A percentile compares a stretch with the other conserved stretches of the same genome.
These are phyloP conservation scores for Fragilaria crotonensis DNA, from an alignment of 108 stramenopile genomes.

Conservation along the genomic window DNA sequence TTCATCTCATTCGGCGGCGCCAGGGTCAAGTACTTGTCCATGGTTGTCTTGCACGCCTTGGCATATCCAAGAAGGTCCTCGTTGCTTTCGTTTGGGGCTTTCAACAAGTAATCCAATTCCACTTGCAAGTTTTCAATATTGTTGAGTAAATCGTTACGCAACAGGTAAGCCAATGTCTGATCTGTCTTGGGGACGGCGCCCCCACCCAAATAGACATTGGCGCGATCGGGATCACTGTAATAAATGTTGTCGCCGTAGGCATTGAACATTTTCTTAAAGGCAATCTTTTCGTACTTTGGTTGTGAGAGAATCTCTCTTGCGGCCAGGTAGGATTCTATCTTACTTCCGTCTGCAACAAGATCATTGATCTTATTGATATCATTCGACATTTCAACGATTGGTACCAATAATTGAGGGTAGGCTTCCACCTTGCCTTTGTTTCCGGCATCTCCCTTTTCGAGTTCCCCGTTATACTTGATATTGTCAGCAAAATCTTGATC, in stretches of 20 bases:
- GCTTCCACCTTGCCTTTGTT: conserved; percentile 33
- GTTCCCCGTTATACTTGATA: conserved; percentile 65
- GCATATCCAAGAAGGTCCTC: conserved; percentile 35
- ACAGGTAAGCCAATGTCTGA: conserved; percentile 67
- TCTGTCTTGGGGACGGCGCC: conserved; percentile 65
- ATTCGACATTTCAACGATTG: conserved; percentile 54
- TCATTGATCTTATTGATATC: conserved; percentile 37
- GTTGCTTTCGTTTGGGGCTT: conserved; percentile 14
- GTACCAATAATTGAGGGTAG: conserved; percentile 54
- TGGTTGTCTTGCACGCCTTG: conserved; percentile 29
- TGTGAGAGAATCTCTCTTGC: conserved; percentile 37
- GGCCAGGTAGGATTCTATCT: conserved; percentile 13
- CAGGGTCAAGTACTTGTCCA: conserved; percentile 56
- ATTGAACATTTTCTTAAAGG: conserved; percentile 79
- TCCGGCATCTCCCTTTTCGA: conserved; percentile 40
- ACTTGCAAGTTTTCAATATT: conserved; percentile 65
- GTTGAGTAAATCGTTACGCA: conserved; percentile 75
- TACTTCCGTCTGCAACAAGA: conserved; percentile 21
- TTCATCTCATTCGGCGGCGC: conserved; percentile 66
- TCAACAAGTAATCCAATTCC: conserved; percentile 56
- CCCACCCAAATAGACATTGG: conserved; percentile 76
- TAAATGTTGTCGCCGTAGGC: conserved; percentile 83
- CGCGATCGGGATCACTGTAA: conserved; percentile 75
- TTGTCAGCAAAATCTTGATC: conserved; percentile 79
- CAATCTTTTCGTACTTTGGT: conserved; percentile 48